Base-by-base conservation (phyloP, 2,329 filamentous ascomycete species). In the Pseudogymnoascus sp. region DNA sequence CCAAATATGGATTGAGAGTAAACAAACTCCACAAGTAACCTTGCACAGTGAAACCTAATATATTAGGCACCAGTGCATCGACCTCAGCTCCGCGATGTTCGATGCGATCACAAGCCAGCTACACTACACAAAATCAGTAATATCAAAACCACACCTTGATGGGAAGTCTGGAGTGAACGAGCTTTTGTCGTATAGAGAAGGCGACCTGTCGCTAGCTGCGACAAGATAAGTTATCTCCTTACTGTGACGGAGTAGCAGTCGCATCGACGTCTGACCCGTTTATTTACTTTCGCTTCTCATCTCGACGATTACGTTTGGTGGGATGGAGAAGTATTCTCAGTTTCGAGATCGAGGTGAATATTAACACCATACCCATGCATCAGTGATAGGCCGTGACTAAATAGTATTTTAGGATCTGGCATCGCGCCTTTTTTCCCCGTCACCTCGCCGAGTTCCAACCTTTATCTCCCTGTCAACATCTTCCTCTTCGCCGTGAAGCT, bases 351-450 rank as follows among this genome's bases (percentile, higher is more conserved):
- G 85, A 80, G 87, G 87, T 87, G 73, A 59, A 70, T 64, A 50
- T 59, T 32, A 34, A 58, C 47, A 32, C 34, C 37, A 59, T 50
- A 54, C n/a, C n/a, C 20, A 62, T 14, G 34, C 54, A 63, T 35
- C 59, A 30, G 34, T 59, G 60, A 64, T 70, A 63, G 69, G 28
- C 58, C 35, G 62, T 37, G 63, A 62, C 67, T 73, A 65, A 70
- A 64, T 34, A 35, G 57, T 30, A 20, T 63, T 60, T 57, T 68
- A 97, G 93, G 92, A 66, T 96, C 94, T 67, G 93, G 94, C 69
- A 95, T 99, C 73, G 90, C 94, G 65, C 94, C 94, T 62, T 99
- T 99, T 78, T 87, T 97, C 64, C 92, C 94, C 14, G 82, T 92
- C 61, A 81, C 85, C 16, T 83, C 87, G 6, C 83, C 85, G 57